Conservation (phyloP, 208 protist genomes). For the Endotrypanum monterogeii region DNA sequence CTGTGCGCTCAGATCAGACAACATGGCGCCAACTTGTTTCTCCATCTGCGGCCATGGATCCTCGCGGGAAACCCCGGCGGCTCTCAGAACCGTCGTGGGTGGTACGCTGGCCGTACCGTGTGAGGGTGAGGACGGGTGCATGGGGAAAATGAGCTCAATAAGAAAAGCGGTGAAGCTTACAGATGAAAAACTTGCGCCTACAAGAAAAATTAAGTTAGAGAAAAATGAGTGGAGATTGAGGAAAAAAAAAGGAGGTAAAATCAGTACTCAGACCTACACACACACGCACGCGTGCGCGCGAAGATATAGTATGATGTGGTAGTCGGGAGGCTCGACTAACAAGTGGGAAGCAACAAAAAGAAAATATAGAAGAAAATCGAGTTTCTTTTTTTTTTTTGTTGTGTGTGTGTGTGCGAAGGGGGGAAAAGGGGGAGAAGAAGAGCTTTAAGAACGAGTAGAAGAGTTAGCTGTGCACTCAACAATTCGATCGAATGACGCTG, state of each 20-base stretch:
- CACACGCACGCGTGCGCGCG: no score
- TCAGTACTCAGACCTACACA: no score
- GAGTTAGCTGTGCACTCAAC: no score
- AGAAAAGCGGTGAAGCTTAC: not conserved
- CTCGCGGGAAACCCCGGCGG: slow-evolving; percentile 34
- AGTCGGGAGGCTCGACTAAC: no score
- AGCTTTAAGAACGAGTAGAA: not conserved
- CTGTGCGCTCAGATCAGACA: slow-evolving; percentile 63
- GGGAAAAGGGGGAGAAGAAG: not conserved
- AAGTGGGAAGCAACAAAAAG: no score
- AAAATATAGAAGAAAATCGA: not conserved
- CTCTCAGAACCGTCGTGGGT: slow-evolving; percentile 5
- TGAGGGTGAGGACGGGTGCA: not conserved
- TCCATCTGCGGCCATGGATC: slow-evolving; percentile 87
- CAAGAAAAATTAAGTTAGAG: not conserved
- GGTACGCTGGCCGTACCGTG: slow-evolving; percentile 1
- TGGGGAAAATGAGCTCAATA: not conserved
- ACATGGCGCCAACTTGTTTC: slow-evolving; percentile 70
- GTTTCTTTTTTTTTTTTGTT: not conserved
- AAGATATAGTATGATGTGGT: no score
- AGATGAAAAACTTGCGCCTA: not conserved
- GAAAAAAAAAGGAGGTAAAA: not conserved
- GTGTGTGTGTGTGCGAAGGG: not conserved
- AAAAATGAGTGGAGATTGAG: not conserved
- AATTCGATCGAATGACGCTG: no score